Evolutionary conservation across 495 filamentous ascomycete genomes (phyloP), one percentile per base, ranked within the genome.

Genomic region (Rusavskia elegans): DNA sequence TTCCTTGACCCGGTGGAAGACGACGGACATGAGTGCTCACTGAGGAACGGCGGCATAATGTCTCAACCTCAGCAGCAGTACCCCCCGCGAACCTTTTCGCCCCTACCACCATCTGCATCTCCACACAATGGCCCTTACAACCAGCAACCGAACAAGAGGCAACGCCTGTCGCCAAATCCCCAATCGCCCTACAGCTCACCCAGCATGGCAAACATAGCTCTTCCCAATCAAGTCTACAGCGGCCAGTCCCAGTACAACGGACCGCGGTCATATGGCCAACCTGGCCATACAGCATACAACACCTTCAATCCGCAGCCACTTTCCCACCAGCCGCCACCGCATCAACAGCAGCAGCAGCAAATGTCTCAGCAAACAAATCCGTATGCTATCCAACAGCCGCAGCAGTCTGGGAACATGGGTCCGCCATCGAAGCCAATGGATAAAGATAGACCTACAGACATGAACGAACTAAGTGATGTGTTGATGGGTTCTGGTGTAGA

Each of bases 401-500:
- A 23, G 37, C 68, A 69, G 36, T 59, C 68, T 10, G 78, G 78
- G 44, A 70, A 75, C 17, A 94, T 94, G 89, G 84, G 84, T 0
- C 89, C 89, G 17, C 89, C 89, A 1, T 80, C 79, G 35, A 83
- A 80, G 49, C 83, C 86, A 17, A 71, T 71, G 8, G 82, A 85
- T 30, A 57, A 58, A 45, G 53, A 60, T 50, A 79, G 79, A 53
- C 77, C 80, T 0, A 73, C 72, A 0, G 87, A 87, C 64, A 78
- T 83, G 38, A 76, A 81, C 41, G 79, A 86, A 51, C 70, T 87
- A 48, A 81, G 76, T 45, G 89, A 95, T 71, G 81, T 88, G 45
- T 62, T 95, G 53, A 76, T 78, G 29, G 82, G 78, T 32, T 84
- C 87, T 21, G 88, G 86, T 48, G 82, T 95, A 53, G 84, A 95